Evolutionary conservation across 2,329 filamentous ascomycete genomes (phyloP), one percentile per base, ranked within the genome.

Genomic region (Penicillium sclerotigenum): DNA sequence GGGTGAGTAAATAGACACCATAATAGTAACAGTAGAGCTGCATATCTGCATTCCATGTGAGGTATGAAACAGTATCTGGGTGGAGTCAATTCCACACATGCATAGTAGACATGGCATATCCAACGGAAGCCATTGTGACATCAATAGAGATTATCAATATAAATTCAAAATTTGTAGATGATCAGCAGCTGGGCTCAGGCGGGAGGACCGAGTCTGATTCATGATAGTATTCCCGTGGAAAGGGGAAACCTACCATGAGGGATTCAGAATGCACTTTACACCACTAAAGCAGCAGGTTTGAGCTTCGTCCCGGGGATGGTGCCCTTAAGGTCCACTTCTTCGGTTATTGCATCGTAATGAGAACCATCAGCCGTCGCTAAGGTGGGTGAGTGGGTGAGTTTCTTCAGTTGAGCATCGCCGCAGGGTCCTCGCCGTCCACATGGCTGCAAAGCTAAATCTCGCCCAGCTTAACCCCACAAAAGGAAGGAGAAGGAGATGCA

Each of bases 221-320:
- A 13, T 36, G 20, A 20, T 4, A 16, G 9, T 8, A 4, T 24
- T 24, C 42, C 22, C 20, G 16, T 18, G 13, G 41, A 41, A 52
- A 51, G 18, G 37, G 52, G 54, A 56, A 54, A 41, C 29, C 49
- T 2, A 38, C 54, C n/a, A 54, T 48, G 59, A 62, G n/a, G 13
- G 40, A 14, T 20, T 56, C 13, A 14, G 28, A 8, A 29, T 22
- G 45, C 37, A 42, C n/a, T 16, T 24, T 48, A 48, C 40, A 40
- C 34, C 42, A 38, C 29, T 28, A 31, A 54, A 40, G 51, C 47
- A 46, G 37, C 28, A 46, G 28, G 4, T 8, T 48, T 26, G 10
- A 38, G 34, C 20, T 52, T 28, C 34, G 3, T 47, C 20, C 16
- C 16, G 29, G 53, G 36, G 48, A 50, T 22, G 11, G 13, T 13